Evolutionary conservation across 2,329 filamentous ascomycete species (phyloP), one percentile per base, ranked within the genome.

Genomic region (Aspergillus ochraceus): DNA sequence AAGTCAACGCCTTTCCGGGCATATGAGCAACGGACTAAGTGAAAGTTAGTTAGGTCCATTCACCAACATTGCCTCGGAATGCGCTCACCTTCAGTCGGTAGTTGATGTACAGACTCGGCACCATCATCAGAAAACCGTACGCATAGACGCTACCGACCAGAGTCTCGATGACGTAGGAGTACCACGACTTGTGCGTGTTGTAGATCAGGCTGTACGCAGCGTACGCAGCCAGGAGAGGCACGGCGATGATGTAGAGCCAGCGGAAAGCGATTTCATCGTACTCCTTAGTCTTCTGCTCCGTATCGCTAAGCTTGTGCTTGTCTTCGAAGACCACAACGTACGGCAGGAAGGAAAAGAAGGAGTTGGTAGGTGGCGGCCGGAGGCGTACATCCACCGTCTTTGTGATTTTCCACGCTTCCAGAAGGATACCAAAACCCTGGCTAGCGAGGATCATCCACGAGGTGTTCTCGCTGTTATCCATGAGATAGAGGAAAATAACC

Each of bases 121-220:
- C 90, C 95, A 99, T 99, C 92, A 99, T 97, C 62, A 99, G 81
- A 84, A 99, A 99, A 4, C 95, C 95, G 74, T 99, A 99, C 0
- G 95, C 93, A 76, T 99, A 99, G 54, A 99, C 95, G 49, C 90
- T 94, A 11, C 93, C 95, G 22, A 99, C 95, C 10, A 99, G 87
- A 0, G 94, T 98, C 24, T 95, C 88, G 74, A 99, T 96, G 76
- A 96, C 84, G 81, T 93, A 99, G 49, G 90, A 95, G 80, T 97
- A 97, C 95, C 95, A 98, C 52, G 91, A 95, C 83, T 98, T 98
- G 83, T 99, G 95, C 12, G 86, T 88, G 54, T 98, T 92, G 79
- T 99, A 99, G 62, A 95, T 76, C 56, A 99, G 82, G 30, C 91
- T 96, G 84, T 99, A 99, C 62, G 84, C 84, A 14, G 94, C 95